Conservation (phyloP, 768 basidiomycete genomes). For the Termitomyces sp. region DNA sequence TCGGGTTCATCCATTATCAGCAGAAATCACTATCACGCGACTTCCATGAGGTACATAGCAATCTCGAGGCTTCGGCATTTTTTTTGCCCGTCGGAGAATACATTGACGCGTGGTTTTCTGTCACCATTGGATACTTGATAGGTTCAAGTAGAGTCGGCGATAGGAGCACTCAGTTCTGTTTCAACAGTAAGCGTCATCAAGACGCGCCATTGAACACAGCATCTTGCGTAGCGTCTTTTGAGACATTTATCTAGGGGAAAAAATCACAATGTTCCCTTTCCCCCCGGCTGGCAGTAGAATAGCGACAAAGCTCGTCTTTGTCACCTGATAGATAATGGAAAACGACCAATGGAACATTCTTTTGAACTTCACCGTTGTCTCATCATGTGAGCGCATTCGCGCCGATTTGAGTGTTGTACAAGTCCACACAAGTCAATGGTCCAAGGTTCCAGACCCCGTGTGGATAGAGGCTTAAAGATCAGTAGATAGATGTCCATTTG, state of each 20-base stretch:
- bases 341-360: background rate
- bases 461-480: background rate
- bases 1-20: background rate
- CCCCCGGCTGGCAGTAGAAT: background rate
- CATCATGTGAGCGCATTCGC: background rate
- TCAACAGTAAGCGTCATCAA: background rate
- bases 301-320: background rate
- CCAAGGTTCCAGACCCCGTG: background rate
- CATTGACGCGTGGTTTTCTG: background rate
- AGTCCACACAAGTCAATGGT: background rate
- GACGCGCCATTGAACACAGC: background rate
- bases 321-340: background rate
- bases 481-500: background rate
- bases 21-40: background rate
- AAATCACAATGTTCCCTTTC: background rate
- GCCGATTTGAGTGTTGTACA: background rate
- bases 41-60: background rate
- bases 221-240: background rate
- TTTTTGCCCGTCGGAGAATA: background rate
- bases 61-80: background rate
- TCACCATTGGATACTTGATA: background rate
- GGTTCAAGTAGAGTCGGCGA: background rate
- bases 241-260: background rate
- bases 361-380: background rate
- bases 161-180: background rate